These are phyloP conservation scores for Sugiyamaella americana DNA, from an alignment of 805 yeast genomes.

Conservation along the genomic window DNA sequence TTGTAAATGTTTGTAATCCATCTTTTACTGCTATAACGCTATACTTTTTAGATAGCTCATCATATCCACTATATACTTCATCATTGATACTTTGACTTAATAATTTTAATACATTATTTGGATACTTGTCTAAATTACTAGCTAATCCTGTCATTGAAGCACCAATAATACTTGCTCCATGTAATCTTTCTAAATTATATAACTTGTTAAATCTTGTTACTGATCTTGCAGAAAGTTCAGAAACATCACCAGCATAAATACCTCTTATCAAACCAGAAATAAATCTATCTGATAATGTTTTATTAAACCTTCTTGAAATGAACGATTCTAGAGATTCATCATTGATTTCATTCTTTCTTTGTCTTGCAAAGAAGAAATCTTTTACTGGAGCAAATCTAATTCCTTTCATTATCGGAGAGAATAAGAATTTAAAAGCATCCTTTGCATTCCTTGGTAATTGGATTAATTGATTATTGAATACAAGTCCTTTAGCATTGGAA, in stretches of 20 bases:
- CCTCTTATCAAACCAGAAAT: slow-evolving; percentile 84
- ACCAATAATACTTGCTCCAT: slow-evolving; percentile 47
- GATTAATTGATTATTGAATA: slow-evolving; percentile 33
- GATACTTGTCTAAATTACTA: slow-evolving; percentile 23
- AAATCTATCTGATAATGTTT: slow-evolving; percentile 44
- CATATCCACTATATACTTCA: slow-evolving; percentile 7
- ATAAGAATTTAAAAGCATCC: slow-evolving; percentile 21
- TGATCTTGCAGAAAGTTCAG: slow-evolving; percentile 53
- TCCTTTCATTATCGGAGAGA: slow-evolving; percentile 36
- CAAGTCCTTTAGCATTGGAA: slow-evolving; percentile 68
- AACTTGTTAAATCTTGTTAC: slow-evolving; percentile 50
- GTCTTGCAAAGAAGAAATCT: slow-evolving; percentile 28
- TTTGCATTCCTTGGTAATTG: slow-evolving; percentile 26
- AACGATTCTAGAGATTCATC: slow-evolving; percentile 75
- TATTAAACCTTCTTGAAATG: slow-evolving; percentile 64
- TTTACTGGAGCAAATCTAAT: slow-evolving; percentile 48
- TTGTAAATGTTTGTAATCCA: slow-evolving; percentile 28
- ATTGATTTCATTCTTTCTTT: slow-evolving; percentile 18
- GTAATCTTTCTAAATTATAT: slow-evolving; percentile 46
- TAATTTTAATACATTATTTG: slow-evolving; percentile 23
- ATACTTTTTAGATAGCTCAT: slow-evolving; percentile 8
- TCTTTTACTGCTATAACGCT: slow-evolving; percentile 18
- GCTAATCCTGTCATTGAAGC: slow-evolving; percentile 38
- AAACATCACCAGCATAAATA: slow-evolving; percentile 80
- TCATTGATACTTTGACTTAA: slow-evolving; percentile 23